phyloP scores from a whole-genome alignment of 352 stramenopile genomes.

The Pythium vanterpoolii region DNA sequence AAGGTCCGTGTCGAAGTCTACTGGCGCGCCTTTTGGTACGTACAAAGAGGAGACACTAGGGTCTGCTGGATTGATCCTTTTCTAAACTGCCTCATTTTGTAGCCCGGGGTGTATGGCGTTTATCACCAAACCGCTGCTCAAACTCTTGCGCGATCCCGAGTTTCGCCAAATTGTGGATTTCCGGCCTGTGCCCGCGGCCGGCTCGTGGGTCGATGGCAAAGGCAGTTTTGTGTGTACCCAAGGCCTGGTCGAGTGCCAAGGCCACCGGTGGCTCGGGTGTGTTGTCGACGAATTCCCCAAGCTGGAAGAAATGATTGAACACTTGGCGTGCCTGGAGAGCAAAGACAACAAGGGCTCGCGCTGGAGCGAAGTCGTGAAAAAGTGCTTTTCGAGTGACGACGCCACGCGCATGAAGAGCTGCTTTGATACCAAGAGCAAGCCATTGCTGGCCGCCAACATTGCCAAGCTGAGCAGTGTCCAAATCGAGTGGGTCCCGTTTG shows the following conservation, averaged over 20 bases:
- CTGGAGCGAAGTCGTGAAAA: conserved; percentile 58
- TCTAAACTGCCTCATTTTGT: too few relatives aligned
- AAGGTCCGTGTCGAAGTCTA: conserved; percentile 73
- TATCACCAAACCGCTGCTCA: conserved; percentile 55
- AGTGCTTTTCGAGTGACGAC: conserved; percentile 54
- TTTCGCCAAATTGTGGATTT: conserved; percentile 78
- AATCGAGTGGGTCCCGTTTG: conserved; percentile 66
- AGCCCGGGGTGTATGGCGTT: conserved; percentile 76
- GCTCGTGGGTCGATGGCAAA: conserved; percentile 46
- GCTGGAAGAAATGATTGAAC: conserved; percentile 56
- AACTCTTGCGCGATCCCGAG: conserved; percentile 57
- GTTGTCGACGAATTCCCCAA: conserved; percentile 62
- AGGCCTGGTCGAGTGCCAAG: conserved; percentile 67
- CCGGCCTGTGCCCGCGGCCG: conserved; percentile 63
- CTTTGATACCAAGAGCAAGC: conserved; percentile 55
- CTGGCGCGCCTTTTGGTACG: conserved; percentile 81
- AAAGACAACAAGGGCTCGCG: conserved; percentile 71
- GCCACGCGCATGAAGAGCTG: conserved; percentile 57
- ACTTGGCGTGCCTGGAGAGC: conserved; percentile 71
- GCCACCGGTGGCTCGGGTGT: conserved; percentile 80
- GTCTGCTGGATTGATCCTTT: too few relatives aligned
- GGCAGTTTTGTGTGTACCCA: conserved; percentile 69
- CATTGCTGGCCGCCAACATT: conserved; percentile 61
- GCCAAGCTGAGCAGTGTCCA: conserved; percentile 42
- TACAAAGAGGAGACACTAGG: too few relatives aligned